Base-by-base conservation (phyloP, 306 rosid genomes). In the Neltuma alba region DNA sequence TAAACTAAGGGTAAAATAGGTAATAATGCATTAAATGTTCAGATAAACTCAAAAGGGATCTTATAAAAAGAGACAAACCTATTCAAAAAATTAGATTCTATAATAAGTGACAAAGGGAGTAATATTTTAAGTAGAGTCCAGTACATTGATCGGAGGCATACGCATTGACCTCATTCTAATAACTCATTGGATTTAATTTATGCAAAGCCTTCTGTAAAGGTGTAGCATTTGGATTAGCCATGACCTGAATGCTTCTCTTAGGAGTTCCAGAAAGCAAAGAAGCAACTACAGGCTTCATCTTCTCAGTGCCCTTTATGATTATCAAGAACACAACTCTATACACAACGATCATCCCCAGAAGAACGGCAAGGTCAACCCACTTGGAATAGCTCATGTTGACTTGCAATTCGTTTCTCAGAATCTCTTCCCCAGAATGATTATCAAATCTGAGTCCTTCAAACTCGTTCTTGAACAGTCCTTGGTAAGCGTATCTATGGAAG, bases 311-410 rank as follows among this genome's bases (percentile, higher is more conserved):
- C 75, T 91, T 91, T 63, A 88, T 61, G 52, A 85, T 88, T 8
- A 76, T 34, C 33, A 92, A 84, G 75, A 92, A 92, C 44, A 85
- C 0, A 70, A 85, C 52, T 21, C 94, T 38, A 79, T 91, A 92
- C 2, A 89, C 1, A 69, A 82, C 62, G 30, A 91, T 60, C 92
- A 91, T 91, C 47, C 85, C 93, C 0, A 86, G 1, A 78, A 91
- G 76, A 4, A 92, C 30, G 16, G 47, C 89, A 67, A 91, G 84
- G 85, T 92, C 90, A 71, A 90, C 90, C 92, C 97, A 92, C 82
- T 91, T 91, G 2, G 97, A 90, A 54, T 83, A 85, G 48, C 87
- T 70, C 92, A 71, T 81, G 14, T 89, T 64, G 0, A 81, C 85
- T 75, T 89, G 82, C 83, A 76, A 89, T 12, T 0, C 61, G 10